Conservation (phyloP, 2,329 filamentous ascomycete genomes). For the Arthrobotrys pseudoclavata region DNA sequence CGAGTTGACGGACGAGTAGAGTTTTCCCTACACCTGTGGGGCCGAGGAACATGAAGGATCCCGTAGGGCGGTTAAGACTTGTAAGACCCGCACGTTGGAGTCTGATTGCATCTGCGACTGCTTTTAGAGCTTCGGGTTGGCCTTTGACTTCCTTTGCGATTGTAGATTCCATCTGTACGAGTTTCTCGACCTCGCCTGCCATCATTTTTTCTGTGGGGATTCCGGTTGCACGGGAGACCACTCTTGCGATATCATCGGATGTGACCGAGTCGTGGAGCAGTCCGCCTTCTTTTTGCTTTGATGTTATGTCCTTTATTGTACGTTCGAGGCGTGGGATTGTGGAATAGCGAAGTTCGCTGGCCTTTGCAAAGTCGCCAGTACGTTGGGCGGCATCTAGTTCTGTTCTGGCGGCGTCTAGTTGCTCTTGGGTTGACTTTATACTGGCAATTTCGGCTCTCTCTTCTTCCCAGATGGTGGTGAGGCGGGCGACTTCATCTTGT, state of each 20-base stretch:
- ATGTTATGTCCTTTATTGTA: slow-evolving; percentile 81
- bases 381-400: slow-evolving; percentile 90
- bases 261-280: slow-evolving; percentile 96
- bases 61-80: slow-evolving; percentile 89
- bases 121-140: slow-evolving; percentile 91
- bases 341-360: slow-evolving; percentile 91
- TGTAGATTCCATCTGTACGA: slow-evolving; percentile 94
- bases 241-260: slow-evolving; percentile 90
- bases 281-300: slow-evolving; percentile 68
- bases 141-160: slow-evolving; percentile 86
- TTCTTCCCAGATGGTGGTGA: slow-evolving; percentile 90
- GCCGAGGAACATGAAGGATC: slow-evolving; percentile 97
- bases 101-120: slow-evolving; percentile 91
- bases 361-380: slow-evolving; percentile 87
- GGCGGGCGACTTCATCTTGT: slow-evolving; percentile 79
- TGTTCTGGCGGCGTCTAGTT: slow-evolving; percentile 86
- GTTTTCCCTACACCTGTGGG: slow-evolving; percentile 98
- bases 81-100: slow-evolving; percentile 93
- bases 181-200: slow-evolving; percentile 91
- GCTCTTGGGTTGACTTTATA: slow-evolving; percentile 87
- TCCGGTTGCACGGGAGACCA: slow-evolving; percentile 90
- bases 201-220: slow-evolving; percentile 95
- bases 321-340: slow-evolving; percentile 84
- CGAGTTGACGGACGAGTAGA: slow-evolving; percentile 95
- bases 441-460: slow-evolving; percentile 87